Evolutionary conservation across 768 basidiomycete species (phyloP).

Genomic region (Boletus pseudopeckii): DNA sequence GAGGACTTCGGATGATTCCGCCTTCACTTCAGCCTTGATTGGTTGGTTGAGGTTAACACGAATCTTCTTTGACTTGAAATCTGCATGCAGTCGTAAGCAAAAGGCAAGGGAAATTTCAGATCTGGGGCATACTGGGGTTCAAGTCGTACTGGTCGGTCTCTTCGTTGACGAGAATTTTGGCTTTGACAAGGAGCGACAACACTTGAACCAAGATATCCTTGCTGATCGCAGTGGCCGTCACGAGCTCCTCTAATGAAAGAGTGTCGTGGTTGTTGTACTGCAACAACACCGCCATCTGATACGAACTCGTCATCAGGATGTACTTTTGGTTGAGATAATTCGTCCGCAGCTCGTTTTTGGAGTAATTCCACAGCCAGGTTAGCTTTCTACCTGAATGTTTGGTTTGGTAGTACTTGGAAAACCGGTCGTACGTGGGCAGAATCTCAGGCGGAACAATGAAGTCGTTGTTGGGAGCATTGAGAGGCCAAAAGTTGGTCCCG

Average conservation of each 20-base stretch:
- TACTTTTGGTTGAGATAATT: constrained; percentile 94
- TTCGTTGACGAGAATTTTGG: constrained; percentile 85
- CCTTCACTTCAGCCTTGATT: constrained; percentile 92
- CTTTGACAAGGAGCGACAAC: constrained; percentile 69
- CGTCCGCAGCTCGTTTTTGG: constrained; percentile 92
- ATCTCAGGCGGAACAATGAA: constrained; percentile 90
- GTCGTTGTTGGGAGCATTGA: constrained; percentile 78
- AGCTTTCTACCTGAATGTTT: constrained; percentile 94
- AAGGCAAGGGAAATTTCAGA: fast-evolving
- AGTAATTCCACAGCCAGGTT: constrained; percentile 98
- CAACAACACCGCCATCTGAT: constrained; percentile 91
- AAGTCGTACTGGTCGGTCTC: constrained; percentile 89
- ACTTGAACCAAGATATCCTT: constrained; percentile 76
- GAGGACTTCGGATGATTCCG: constrained; percentile 83
- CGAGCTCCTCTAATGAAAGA: constrained; percentile 75
- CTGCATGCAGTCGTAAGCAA: constrained; percentile 35
- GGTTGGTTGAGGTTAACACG: constrained; percentile 88
- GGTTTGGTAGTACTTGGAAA: constrained; percentile 88
- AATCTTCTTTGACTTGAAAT: constrained; percentile 92
- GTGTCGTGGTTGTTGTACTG: constrained; percentile 94
- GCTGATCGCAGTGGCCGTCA: constrained; percentile 72
- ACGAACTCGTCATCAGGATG: constrained; percentile 92
- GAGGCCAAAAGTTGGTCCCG: constrained; percentile 94
- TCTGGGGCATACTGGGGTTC: constrained; percentile 60
- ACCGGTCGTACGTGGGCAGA: constrained; percentile 82